Evolutionary conservation across 257 asterid species (phyloP).

Genomic region (Solanum sparsipilum): DNA sequence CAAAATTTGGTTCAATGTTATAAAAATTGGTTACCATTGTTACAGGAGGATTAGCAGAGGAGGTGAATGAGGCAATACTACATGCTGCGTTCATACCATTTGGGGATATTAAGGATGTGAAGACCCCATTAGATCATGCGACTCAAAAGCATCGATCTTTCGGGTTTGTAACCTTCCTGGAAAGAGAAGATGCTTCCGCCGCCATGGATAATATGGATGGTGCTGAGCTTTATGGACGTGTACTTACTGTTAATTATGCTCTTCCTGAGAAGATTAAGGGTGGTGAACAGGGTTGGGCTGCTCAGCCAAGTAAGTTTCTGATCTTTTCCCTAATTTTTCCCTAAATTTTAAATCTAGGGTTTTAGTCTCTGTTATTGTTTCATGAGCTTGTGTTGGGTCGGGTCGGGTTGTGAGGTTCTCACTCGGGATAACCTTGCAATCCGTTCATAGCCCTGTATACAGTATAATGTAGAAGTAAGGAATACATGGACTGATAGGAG

Average conservation of each 20-base stretch:
- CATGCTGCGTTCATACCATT: constrained; percentile 91
- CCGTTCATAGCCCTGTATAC: not conserved
- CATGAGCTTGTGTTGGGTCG: not conserved
- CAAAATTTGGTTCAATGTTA: not conserved
- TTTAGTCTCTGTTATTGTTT: not conserved
- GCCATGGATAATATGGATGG: constrained; percentile 99
- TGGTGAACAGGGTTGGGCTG: constrained; percentile 97
- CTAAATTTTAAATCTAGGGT: not conserved
- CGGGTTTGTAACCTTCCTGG: constrained; percentile 91
- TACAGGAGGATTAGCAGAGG: constrained; percentile 82
- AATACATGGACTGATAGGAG: not conserved
- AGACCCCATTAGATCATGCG: constrained; percentile 90
- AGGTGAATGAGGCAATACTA: constrained; percentile 72
- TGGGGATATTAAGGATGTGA: constrained; percentile 92
- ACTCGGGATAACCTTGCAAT: not conserved
- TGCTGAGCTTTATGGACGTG: constrained; percentile 95
- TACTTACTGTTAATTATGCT: constrained; percentile 89
- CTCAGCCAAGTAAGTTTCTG: constrained; percentile 70
- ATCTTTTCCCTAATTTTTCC: not conserved
- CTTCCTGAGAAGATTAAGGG: constrained; percentile 90
- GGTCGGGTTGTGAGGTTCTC: not conserved
- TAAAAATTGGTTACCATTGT: not conserved
- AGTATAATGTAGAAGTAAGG: not conserved
- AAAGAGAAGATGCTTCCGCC: constrained; percentile 82
- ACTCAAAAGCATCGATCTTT: constrained; percentile 95